Conservation (phyloP, 257 asterid genomes). For the Solanum sejunctum region DNA sequence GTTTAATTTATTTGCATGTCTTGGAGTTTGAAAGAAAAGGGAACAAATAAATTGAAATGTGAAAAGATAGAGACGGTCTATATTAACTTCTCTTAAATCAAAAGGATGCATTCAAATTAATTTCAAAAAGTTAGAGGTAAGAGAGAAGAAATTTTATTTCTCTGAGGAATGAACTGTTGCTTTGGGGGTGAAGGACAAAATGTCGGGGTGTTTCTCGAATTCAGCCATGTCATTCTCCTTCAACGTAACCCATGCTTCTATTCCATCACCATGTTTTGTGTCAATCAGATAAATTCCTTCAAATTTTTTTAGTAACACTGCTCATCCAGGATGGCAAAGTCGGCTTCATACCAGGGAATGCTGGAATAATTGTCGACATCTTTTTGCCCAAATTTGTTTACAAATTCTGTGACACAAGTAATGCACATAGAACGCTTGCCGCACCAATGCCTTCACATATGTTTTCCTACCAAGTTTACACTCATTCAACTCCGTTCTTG, state of each 20-base stretch:
- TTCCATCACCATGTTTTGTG: slow-evolving; percentile 8
- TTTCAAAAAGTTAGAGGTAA: too few relatives aligned
- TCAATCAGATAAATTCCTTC: background rate
- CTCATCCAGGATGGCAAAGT: slow-evolving; percentile 19
- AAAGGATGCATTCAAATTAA: too few relatives aligned
- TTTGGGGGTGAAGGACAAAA: background rate
- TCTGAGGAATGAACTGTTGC: too few relatives aligned
- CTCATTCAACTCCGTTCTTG: background rate
- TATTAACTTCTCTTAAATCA: too few relatives aligned
- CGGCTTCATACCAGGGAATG: background rate
- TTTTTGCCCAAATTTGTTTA: background rate
- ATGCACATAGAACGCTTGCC: background rate
- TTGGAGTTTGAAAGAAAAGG: too few relatives aligned
- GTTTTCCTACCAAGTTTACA: background rate
- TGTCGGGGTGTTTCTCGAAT: background rate
- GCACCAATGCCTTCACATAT: background rate
- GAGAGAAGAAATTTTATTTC: too few relatives aligned
- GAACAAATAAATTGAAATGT: too few relatives aligned
- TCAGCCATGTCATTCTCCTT: slow-evolving; percentile 1
- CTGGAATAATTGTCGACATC: background rate
- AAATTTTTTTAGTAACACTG: background rate
- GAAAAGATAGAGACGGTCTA: too few relatives aligned
- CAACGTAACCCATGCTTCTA: slow-evolving; percentile 21
- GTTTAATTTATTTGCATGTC: too few relatives aligned
- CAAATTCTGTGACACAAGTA: background rate